These are phyloP conservation scores for Omphalotus olearius DNA, from an alignment of 1,284 basidiomycete genomes.

Conservation along the genomic window DNA sequence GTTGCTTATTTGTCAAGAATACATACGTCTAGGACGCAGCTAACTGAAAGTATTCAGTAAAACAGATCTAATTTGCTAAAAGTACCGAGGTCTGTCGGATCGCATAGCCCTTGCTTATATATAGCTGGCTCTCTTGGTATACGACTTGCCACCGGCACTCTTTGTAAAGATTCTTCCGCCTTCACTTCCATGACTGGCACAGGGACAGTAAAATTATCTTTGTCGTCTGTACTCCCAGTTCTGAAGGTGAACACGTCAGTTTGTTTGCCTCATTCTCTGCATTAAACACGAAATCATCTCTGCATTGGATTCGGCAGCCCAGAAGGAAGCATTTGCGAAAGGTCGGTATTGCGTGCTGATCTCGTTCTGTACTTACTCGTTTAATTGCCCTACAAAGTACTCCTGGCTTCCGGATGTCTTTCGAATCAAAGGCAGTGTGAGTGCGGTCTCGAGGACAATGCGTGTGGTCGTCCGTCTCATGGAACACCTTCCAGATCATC, in stretches of 20 bases:
- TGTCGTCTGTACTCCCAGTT: conserved; percentile 30
- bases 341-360: conserved; percentile 21
- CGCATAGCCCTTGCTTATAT: too few relatives aligned
- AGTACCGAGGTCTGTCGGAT: too few relatives aligned
- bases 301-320: conserved; percentile 1
- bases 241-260: conserved; percentile 25
- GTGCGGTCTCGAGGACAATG: conserved; percentile 19
- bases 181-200: neutral
- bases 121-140: too few relatives aligned
- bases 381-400: conserved; percentile 46
- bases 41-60: too few relatives aligned
- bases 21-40: too few relatives aligned
- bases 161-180: too few relatives aligned
- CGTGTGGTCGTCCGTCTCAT: neutral
- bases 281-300: neutral
- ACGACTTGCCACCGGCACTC: too few relatives aligned
- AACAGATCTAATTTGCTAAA: too few relatives aligned
- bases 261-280: neutral
- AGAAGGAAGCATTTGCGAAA: conserved; percentile 43
- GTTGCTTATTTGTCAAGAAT: too few relatives aligned
- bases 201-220: conserved; percentile 13
- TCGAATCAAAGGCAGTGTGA: conserved; percentile 72
- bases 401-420: conserved; percentile 89
- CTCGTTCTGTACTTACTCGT: neutral
- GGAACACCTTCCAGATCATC: conserved; percentile 46